phyloP scores from a whole-genome alignment of 345 rosid species.

The Eucalyptus lansdowneana region DNA sequence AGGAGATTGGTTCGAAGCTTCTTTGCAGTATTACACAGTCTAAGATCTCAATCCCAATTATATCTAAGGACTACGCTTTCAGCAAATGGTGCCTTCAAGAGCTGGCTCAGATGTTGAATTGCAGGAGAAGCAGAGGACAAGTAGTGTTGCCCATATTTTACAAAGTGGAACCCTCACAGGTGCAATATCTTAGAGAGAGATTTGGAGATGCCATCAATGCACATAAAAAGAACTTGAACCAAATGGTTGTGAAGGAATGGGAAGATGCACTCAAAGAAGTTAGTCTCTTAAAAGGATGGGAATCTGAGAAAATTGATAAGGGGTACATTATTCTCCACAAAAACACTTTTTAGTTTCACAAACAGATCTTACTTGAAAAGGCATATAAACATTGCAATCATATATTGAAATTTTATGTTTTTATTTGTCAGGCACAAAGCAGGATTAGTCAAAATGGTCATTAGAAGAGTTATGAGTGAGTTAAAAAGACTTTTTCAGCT shows the following conservation, averaged over 20 bases:
- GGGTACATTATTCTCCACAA: background rate
- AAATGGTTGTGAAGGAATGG: background rate
- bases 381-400: background rate
- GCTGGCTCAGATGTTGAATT: background rate
- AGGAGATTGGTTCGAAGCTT: background rate
- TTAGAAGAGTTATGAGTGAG: background rate
- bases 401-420: background rate
- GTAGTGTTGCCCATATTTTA: background rate
- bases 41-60: background rate
- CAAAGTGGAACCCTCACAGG: background rate
- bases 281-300: background rate
- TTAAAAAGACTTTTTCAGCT: background rate
- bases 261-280: background rate
- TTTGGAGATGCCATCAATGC: background rate
- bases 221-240: background rate
- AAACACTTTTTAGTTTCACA: background rate
- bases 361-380: background rate
- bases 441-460: background rate
- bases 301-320: background rate
- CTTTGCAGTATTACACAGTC: background rate
- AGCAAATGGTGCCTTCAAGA: background rate
- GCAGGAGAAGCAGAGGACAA: background rate
- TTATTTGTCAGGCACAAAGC: background rate
- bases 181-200: background rate
- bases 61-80: background rate